Base-by-base conservation (phyloP, 768 basidiomycete species). In the Postia placenta region DNA sequence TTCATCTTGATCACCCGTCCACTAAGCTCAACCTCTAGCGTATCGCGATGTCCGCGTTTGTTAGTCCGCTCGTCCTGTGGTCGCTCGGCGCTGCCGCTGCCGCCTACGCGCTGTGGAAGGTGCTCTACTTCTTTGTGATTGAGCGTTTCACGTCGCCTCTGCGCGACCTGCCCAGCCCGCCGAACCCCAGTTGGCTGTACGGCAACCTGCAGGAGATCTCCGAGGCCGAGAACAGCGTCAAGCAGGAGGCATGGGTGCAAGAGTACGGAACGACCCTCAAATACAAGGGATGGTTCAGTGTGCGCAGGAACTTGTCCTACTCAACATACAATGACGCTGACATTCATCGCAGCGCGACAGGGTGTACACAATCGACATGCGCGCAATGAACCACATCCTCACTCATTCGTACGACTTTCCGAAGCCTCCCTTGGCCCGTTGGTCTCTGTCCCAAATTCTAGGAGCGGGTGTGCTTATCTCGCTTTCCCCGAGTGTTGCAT, bases 301-400 rank as follows among this genome's bases (percentile, higher is more conserved):
- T 79, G 50, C 47, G 71, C 20, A n/a, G 7, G 20, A 17, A 6
- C 23, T 26, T 24, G 19, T 37, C 47, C 30, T 45, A 19, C 20
- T 17, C 12, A 28, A 15, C 17, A 2, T n/a, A n/a, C n/a, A n/a
- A n/a, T n/a, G 3, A 26, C n/a, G 30, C 15, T 45, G 22, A 50
- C 25, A 5, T 36, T 33, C 23, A 17, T 12, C 2, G 4, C 35
- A 56, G 55, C 36, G 23, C 24, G 45, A 49, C 6, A 22, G 25
- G 12, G 26, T 56, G 25, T 56, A 42, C 33, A 56, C 55, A 1
- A 61, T 70, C 49, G 87, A 89, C 56, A 65, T 76, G 0, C 76
- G 78, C 24, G 86, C 85, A 0, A 30, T 90, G 33, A 74, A 74
- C 40, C 80, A 89, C 56, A 69, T 92, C 45, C 67, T 90, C 11